phyloP scores from a whole-genome alignment of 129 eudicot genomes.

The Solidago caesia region DNA sequence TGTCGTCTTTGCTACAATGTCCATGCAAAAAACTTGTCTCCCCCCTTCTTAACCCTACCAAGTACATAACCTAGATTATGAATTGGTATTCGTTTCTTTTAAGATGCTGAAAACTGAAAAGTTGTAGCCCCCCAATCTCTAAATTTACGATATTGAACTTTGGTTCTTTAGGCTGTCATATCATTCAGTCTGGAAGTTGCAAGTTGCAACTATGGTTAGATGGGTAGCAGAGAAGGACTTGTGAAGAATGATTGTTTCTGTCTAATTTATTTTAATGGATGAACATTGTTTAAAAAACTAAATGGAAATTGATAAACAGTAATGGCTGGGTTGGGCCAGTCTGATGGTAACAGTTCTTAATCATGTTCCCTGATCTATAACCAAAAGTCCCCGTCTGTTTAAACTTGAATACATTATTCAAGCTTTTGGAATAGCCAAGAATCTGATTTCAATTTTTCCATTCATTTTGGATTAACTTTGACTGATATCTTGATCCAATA shows the following conservation, averaged over 20 bases:
- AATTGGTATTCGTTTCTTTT: background rate
- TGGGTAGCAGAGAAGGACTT: background rate
- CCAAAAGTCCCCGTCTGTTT: no score
- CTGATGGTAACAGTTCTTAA: no score
- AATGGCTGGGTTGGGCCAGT: no score
- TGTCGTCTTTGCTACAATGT: background rate
- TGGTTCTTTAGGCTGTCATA: no score
- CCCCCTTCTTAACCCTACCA: background rate
- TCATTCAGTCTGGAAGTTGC: background rate
- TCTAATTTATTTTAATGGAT: background rate
- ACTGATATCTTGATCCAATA: no score
- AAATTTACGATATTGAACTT: background rate
- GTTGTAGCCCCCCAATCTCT: background rate
- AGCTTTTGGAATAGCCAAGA: no score
- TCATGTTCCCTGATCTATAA: no score
- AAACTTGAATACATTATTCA: no score
- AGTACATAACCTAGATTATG: background rate
- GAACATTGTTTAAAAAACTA: background rate
- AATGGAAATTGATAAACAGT: background rate
- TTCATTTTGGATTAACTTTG: no score
- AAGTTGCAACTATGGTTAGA: background rate
- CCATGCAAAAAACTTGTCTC: background rate
- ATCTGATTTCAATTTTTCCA: no score
- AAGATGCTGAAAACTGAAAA: background rate
- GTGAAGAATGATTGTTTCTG: background rate